Evolutionary conservation across 345 rosid genomes (phyloP).

Genomic region (Linum trigynum): DNA sequence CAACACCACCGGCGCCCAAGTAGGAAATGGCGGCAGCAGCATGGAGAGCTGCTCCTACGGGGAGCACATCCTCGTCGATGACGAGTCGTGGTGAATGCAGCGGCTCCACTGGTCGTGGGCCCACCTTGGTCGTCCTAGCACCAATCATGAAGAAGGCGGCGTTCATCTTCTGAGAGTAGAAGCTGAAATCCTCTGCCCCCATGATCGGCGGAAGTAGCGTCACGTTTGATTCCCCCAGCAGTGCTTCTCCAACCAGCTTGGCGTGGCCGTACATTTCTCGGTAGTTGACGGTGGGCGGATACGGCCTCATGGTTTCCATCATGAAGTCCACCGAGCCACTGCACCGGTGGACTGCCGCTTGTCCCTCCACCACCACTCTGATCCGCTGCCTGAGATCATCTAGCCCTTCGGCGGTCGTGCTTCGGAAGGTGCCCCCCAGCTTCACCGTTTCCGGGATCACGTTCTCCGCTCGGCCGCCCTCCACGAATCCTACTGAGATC

Average conservation of each 20-base stretch:
- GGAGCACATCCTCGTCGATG: slow-evolving; percentile 42
- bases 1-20: slow-evolving; percentile 13
- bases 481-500: slow-evolving; percentile 30
- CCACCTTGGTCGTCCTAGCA: slow-evolving; percentile 19
- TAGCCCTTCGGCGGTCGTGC: slow-evolving; percentile 37
- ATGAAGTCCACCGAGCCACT: slow-evolving; percentile 37
- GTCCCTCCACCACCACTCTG: slow-evolving; percentile 40
- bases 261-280: slow-evolving; percentile 35
- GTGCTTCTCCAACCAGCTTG: slow-evolving; percentile 28
- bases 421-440: slow-evolving; percentile 45
- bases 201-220: slow-evolving; percentile 18
- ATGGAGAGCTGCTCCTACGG: slow-evolving; percentile 50
- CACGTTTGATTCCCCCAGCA: slow-evolving; percentile 43
- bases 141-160: slow-evolving; percentile 36
- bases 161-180: slow-evolving; percentile 35
- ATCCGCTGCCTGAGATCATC: slow-evolving; percentile 31
- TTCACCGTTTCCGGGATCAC: slow-evolving; percentile 36
- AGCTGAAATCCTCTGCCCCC: slow-evolving; percentile 66
- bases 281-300: slow-evolving; percentile 41
- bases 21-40: slow-evolving; percentile 50
- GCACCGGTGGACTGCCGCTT: slow-evolving; percentile 42
- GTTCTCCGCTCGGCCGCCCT: slow-evolving; percentile 35
- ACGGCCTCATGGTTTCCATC: slow-evolving; percentile 31
- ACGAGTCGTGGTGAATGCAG: slow-evolving; percentile 37
- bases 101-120: background rate